Conservation (phyloP, 352 stramenopile genomes). For the Elongisporangium prolatum region DNA sequence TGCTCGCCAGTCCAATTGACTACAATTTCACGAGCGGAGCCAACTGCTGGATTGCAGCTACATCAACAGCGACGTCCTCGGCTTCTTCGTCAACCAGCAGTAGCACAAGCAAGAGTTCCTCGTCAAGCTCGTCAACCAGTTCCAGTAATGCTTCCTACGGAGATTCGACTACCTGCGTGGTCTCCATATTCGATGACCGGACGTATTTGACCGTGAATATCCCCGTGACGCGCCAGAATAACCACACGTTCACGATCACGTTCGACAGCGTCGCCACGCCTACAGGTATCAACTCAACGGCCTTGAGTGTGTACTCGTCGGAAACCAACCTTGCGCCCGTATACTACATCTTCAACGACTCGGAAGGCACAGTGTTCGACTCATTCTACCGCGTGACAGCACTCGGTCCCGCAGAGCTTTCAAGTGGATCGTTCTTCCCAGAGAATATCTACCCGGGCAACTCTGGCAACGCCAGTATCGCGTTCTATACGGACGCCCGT, state of each 20-base stretch:
- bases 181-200: constrained; percentile 44
- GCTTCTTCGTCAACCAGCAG: constrained; percentile 4
- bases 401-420: constrained; percentile 38
- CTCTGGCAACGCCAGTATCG: constrained; percentile 65
- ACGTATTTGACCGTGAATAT: constrained; percentile 72
- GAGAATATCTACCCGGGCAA: constrained; percentile 86
- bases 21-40: constrained; percentile 54
- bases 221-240: constrained; percentile 31
- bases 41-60: constrained; percentile 20
- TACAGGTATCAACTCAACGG: constrained; percentile 35
- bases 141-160: neutral
- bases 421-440: constrained; percentile 70
- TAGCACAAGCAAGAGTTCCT: neutral
- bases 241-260: constrained; percentile 58
- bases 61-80: constrained; percentile 8
- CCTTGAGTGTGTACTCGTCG: constrained; percentile 41
- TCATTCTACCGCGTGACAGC: constrained; percentile 58
- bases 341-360: constrained; percentile 75
- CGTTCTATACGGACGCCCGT: constrained; percentile 67
- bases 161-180: constrained; percentile 28
- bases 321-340: constrained; percentile 55
- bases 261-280: constrained; percentile 69
- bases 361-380: constrained; percentile 61
- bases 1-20: constrained; percentile 57
- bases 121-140: neutral